Evolutionary conservation across 257 asterid species (phyloP).

Genomic region (Plantago major): DNA sequence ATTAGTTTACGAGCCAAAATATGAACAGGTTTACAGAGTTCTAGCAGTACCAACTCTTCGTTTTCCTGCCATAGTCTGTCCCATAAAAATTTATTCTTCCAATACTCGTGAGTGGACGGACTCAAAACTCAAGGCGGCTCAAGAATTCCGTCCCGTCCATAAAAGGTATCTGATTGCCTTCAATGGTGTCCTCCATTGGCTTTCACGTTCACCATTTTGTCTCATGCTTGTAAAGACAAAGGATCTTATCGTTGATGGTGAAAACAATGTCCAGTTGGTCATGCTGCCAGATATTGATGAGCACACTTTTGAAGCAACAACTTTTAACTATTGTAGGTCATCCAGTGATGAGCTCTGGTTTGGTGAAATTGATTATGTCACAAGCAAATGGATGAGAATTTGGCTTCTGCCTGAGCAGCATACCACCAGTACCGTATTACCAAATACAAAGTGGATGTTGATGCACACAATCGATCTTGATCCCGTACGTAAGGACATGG

Average conservation of each 20-base stretch:
- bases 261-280: background rate
- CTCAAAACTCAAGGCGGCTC: background rate
- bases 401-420: too few species aligned
- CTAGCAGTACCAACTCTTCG: background rate
- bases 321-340: background rate
- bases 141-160: background rate
- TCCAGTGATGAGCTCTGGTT: background rate
- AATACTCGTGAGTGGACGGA: background rate
- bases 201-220: background rate
- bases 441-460: too few species aligned
- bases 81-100: background rate
- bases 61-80: background rate
- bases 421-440: background rate
- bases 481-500: too few species aligned
- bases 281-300: background rate
- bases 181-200: slow-evolving; percentile 4
- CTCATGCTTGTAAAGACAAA: background rate
- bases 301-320: background rate
- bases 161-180: background rate
- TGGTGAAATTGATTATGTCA: background rate
- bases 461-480: too few species aligned
- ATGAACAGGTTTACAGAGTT: background rate
- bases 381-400: background rate
- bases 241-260: background rate
- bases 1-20: background rate